Base-by-base conservation (phyloP, 2,329 filamentous ascomycete genomes). In the Dryadomyces quercus-mongolicae region DNA sequence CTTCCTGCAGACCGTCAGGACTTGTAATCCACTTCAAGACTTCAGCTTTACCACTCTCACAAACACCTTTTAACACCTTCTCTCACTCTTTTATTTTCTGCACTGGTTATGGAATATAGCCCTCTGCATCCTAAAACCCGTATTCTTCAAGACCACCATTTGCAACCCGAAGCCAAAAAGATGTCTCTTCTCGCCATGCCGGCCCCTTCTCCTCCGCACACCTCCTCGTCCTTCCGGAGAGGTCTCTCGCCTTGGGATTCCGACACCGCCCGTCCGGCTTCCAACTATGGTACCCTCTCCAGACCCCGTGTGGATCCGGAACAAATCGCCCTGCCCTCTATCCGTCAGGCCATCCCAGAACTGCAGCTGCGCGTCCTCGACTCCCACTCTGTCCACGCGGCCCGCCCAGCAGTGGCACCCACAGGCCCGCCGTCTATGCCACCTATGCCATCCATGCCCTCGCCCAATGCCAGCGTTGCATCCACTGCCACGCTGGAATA, bases 181-280 rank as follows among this genome's bases (percentile, higher is more conserved):
- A 77, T 77, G 74, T 74, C 74, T 63, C 72, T 71, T 63, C 67
- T 77, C 60, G 69, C 73, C 58, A 76, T 75, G 66, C 64, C 72
- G 57, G 65, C 70, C 52, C 67, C 72, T 5, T 51, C 51, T 15
- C 64, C 70, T 52, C 64, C 70, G 42, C 68, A 72, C 57, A 62
- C 69, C 51, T 65, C 65, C 38, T 75, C 74, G 60, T 66, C 65
- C 57, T 65, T 20, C 42, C 42, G 42, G 42, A 44, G 42, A 44
- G 42, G 42, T 25, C 16, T 43, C 42, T 44, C 42, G 7, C 60
- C 65, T 18, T 75, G 71, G 72, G 69, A 71, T 3, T 25, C 40
- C 9, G 52, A 50, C 20, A 31, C 25, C 25, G 13, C 16, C 10
- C 52, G 47, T 7, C 22, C 21, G 10, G 18, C 44, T 13, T 16